These are phyloP conservation scores for Dalechampia spathulata DNA, from an alignment of 441 rosid species.

Conservation along the genomic window DNA sequence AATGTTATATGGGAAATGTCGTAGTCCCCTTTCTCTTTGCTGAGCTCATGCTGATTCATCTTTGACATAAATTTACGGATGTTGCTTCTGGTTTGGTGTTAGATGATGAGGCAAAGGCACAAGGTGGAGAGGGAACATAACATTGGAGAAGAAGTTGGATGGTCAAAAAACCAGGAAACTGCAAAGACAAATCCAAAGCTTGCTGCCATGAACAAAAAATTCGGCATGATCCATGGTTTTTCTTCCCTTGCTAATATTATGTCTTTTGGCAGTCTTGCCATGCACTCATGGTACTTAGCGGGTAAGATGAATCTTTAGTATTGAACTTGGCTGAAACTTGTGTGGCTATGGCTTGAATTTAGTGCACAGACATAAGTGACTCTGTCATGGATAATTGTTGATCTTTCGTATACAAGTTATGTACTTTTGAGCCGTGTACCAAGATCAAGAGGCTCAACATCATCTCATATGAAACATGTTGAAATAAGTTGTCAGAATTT, in stretches of 20 bases:
- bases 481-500: too few species aligned
- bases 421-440: constrained; percentile 12
- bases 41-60: not conserved
- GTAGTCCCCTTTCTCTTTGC: not conserved
- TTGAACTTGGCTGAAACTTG: not conserved
- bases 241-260: constrained; percentile 70
- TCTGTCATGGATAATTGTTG: not conserved
- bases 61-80: not conserved
- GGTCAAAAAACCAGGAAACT: constrained; percentile 61
- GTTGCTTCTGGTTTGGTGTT: constrained; percentile 7
- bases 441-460: not conserved
- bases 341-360: not conserved
- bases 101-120: constrained; percentile 91
- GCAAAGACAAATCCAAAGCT: constrained; percentile 68
- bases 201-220: constrained; percentile 84
- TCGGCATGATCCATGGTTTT: constrained; percentile 75
- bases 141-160: constrained; percentile 61
- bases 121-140: constrained; percentile 63
- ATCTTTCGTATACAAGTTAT: constrained; percentile 3
- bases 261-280: constrained; percentile 68
- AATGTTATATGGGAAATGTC: not conserved
- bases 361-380: not conserved
- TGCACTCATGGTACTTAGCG: constrained; percentile 82
- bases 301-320: constrained; percentile 58
- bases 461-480: not conserved